Evolutionary conservation across 345 rosid species (phyloP), one percentile per base, ranked within the genome.

Genomic region (Salix udensis): DNA sequence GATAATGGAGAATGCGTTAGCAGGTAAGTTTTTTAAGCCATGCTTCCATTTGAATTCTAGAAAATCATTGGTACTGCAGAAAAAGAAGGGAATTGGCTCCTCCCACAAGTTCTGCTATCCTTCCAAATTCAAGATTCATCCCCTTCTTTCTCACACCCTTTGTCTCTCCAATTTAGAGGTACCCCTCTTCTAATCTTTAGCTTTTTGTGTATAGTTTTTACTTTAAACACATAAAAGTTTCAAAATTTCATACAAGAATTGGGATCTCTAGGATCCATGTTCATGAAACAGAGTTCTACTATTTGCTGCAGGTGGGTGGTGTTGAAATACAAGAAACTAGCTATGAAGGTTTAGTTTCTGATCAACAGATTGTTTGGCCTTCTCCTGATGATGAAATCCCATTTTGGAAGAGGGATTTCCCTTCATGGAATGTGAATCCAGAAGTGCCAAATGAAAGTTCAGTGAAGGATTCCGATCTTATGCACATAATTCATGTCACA

Each of bases 351-450:
- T 76, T 40, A 71, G 74, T 14, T 39, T 65, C 52, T 40, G 62
- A 79, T 55, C 61, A 50, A 50, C 7, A 76, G 50, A 11, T 70
- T 28, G 79, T 65, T 26, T 88, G 89, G 91, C 86, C 89, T 78
- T 81, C 87, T 73, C 85, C 89, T 67, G 65, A 30, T 69, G 89
- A 88, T 78, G 83, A 82, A 79, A 69, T 77, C 50, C 89, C 87
- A 28, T 88, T 88, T 77, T 88, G 89, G 88, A 84, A 82, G 85
- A 86, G 80, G 75, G 75, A 82, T 21, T 87, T 85, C 55, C 87
- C 91, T 60, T 71, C 79, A 52, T 74, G 79, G 80, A 82, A 85
- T 78, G 82, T 62, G 21, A 65, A 55, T 73, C 18, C 66, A 1
- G 75, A 74, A 42, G 74, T 77, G 64, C 87, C 75, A 3, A 39